These are phyloP conservation scores for Aspergillus persii DNA, from an alignment of 2,329 filamentous ascomycete genomes.

Conservation along the genomic window DNA sequence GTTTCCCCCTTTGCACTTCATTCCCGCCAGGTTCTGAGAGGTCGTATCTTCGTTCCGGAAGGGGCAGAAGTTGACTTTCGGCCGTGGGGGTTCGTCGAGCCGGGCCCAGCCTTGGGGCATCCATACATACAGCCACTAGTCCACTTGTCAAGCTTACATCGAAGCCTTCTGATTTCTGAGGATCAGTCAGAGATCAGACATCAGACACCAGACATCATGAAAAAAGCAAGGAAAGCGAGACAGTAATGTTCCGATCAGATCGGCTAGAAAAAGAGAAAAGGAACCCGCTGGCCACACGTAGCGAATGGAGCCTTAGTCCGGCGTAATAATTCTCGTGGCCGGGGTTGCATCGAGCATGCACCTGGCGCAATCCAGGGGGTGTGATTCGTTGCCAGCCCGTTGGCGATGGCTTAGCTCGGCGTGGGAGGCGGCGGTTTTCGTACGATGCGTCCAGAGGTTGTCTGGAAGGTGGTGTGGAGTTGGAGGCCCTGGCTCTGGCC, in stretches of 20 bases:
- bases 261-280: not conserved
- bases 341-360: conserved; percentile 18
- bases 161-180: not conserved
- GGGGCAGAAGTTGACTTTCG: not conserved
- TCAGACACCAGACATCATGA: not conserved
- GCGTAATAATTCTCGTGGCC: conserved; percentile 7
- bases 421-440: not conserved
- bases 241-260: not conserved
- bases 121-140: not conserved
- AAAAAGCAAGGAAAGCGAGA: not conserved
- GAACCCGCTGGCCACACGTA: not conserved
- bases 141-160: not conserved
- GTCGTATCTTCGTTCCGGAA: not conserved
- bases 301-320: conserved; percentile 4
- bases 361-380: conserved; percentile 1
- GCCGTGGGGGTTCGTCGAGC: no score
- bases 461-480: no score
- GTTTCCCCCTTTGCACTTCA: not conserved
- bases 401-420: conserved; percentile 18
- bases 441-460: not conserved
- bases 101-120: not conserved
- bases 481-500: no score
- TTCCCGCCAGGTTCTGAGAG: not conserved
- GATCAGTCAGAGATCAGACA: not conserved
- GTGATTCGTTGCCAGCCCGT: conserved; percentile 25